Percentiles rank a stretch among this genome's conserved stretches.
These are phyloP conservation scores for Suhomyces tanzawaensis DNA, from an alignment of 805 yeast genomes.

Conservation along the genomic window DNA sequence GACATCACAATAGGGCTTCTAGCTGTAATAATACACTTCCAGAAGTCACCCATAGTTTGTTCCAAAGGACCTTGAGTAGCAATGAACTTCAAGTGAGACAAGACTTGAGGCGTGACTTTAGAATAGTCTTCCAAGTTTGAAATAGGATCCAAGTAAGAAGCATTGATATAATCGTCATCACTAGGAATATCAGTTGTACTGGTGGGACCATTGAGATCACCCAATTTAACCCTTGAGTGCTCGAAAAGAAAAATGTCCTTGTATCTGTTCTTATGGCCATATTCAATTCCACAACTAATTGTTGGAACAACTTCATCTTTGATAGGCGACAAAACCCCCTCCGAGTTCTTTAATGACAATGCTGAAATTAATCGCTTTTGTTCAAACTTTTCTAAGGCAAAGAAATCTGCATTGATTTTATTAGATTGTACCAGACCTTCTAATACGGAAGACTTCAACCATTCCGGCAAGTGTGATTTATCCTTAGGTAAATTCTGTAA, in stretches of 20 bases:
- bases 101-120: conserved; percentile 5
- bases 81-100: conserved; percentile 38
- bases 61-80: conserved; percentile 89
- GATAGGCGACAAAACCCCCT: conserved; percentile 6
- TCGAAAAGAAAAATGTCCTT: conserved; percentile 87
- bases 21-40: conserved; percentile 71
- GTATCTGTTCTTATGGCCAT: conserved; percentile 63
- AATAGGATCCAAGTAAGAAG: conserved; percentile 56
- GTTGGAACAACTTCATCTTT: conserved; percentile 34
- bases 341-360: conserved; percentile 14
- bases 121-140: conserved; percentile 11
- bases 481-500: conserved; percentile 34
- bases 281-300: conserved; percentile 75
- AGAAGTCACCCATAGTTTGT: conserved; percentile 77
- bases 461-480: conserved; percentile 38
- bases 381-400: conserved; percentile 66
- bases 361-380: conserved; percentile 55
- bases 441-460: conserved; percentile 19
- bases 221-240: conserved; percentile 73
- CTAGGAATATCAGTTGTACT: conserved; percentile 17
- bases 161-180: conserved; percentile 72
- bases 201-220: conserved; percentile 10
- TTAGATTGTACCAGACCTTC: conserved; percentile 8
- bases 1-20: conserved; percentile 66
- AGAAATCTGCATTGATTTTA: conserved; percentile 46